Conservation (phyloP, 768 basidiomycete genomes). For the Xerocomellus dryophilus region DNA sequence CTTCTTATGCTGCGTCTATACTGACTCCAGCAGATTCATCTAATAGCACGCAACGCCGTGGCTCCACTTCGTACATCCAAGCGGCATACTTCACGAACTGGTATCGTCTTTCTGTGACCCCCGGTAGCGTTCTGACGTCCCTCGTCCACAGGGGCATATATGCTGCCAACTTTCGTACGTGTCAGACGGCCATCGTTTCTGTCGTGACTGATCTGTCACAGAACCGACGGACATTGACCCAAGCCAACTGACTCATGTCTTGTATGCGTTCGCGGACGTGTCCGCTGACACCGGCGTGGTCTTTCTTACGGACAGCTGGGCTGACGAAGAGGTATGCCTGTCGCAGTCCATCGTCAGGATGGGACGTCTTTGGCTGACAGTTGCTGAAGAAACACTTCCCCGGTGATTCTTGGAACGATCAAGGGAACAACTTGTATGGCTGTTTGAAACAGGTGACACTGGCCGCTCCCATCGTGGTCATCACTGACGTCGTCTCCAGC, state of each 20-base stretch:
- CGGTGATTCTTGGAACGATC: slow-evolving; percentile 69
- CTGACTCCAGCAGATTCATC: neutral
- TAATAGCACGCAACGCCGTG: slow-evolving; percentile 10
- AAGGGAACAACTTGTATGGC: slow-evolving; percentile 77
- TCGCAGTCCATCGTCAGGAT: neutral
- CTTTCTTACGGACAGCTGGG: slow-evolving; percentile 66
- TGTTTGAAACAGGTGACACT: slow-evolving; percentile 68
- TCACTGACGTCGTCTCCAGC: slow-evolving; percentile 11
- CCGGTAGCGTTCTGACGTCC: neutral
- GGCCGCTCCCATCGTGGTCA: neutral
- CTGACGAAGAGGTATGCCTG: slow-evolving; percentile 58
- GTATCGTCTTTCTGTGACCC: slow-evolving; percentile 9
- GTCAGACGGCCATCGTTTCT: neutral
- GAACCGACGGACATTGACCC: slow-evolving; percentile 65
- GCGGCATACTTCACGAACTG: slow-evolving; percentile 39
- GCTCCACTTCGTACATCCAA: slow-evolving; percentile 28
- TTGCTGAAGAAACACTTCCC: slow-evolving; percentile 61
- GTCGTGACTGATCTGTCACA: slow-evolving; percentile 26
- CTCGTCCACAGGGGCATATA: slow-evolving; percentile 49
- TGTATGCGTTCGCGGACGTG: slow-evolving; percentile 80
- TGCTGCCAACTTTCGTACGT: slow-evolving; percentile 59
- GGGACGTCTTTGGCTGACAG: slow-evolving; percentile 10
- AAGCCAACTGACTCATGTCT: slow-evolving; percentile 64
- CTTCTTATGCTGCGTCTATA: slow-evolving; percentile 12
- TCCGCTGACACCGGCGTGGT: slow-evolving; percentile 59